A percentile compares a stretch with the other conserved stretches of the same genome.
Conservation (phyloP, 305 asterid species). For the Vinca major region DNA sequence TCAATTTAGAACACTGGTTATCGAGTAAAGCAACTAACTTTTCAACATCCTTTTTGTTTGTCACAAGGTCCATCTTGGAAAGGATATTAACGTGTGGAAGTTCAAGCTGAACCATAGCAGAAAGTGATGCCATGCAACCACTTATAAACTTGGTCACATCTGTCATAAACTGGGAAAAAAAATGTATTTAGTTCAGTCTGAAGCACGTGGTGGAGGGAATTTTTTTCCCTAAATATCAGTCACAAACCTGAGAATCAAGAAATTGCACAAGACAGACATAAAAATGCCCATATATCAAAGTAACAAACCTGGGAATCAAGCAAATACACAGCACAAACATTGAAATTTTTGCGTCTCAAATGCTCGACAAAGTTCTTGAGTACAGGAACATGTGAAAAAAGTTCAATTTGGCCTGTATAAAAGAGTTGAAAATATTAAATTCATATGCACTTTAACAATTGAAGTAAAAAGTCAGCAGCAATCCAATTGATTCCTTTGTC, state of each 20-base stretch:
- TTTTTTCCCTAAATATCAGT: not conserved
- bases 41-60: conserved; percentile 75
- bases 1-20: not conserved
- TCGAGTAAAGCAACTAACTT: conserved; percentile 41
- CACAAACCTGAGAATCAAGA: conserved; percentile 84
- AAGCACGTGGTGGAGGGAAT: not conserved
- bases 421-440: conserved; percentile 17
- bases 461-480: not conserved
- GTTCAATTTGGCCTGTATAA: conserved; percentile 79
- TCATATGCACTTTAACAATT: not conserved
- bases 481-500: not conserved
- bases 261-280: conserved; percentile 78
- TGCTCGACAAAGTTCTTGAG: conserved; percentile 83
- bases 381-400: conserved; percentile 89
- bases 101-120: conserved; percentile 95
- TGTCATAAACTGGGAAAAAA: conserved; percentile 58
- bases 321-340: conserved; percentile 74
- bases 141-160: conserved; percentile 96
- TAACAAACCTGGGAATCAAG: conserved; percentile 89
- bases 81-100: conserved; percentile 90
- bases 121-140: conserved; percentile 96
- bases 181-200: not conserved
- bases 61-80: conserved; percentile 96
- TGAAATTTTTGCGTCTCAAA: conserved; percentile 65
- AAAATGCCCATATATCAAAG: conserved; percentile 25